Evolutionary conservation across 2,329 filamentous ascomycete species (phyloP).

Genomic region (Uncinocarpus reesii): DNA sequence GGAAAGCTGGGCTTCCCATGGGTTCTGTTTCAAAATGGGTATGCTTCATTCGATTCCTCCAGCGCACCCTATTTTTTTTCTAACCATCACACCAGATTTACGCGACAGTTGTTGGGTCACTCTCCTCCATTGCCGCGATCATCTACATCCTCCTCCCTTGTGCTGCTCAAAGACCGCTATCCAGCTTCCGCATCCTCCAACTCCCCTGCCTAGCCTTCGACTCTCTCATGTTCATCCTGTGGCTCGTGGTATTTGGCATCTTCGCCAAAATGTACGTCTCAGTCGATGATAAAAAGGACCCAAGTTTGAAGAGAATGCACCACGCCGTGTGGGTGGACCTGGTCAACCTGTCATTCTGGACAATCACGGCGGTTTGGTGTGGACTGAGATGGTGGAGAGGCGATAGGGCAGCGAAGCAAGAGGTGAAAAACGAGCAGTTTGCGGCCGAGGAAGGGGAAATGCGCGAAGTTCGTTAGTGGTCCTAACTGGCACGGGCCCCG

Average conservation of each 20-base stretch:
- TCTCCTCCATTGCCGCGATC: slow-evolving; percentile 55
- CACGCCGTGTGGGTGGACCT: slow-evolving; percentile 77
- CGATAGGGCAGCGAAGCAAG: slow-evolving; percentile 13
- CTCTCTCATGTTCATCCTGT: slow-evolving; percentile 61
- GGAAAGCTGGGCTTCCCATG: slow-evolving; percentile 40
- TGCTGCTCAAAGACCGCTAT: slow-evolving; percentile 27
- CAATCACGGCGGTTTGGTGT: slow-evolving; percentile 45
- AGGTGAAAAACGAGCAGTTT: slow-evolving; percentile 18
- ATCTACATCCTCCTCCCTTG: slow-evolving; percentile 57
- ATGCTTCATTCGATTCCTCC: slow-evolving; percentile 23
- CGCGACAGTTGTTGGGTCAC: slow-evolving; percentile 57
- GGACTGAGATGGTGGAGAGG: slow-evolving; percentile 30
- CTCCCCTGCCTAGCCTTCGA: slow-evolving; percentile 56
- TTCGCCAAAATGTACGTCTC: slow-evolving; percentile 75
- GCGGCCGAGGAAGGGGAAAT: slow-evolving; percentile 12
- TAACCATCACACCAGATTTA: slow-evolving; percentile 44
- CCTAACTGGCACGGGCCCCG: too few species aligned
- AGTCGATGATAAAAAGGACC: slow-evolving; percentile 29
- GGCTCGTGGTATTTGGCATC: slow-evolving; percentile 70
- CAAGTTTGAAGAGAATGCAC: slow-evolving; percentile 65
- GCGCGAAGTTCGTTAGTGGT: not conserved
- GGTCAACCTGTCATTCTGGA: slow-evolving; percentile 64
- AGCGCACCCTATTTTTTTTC: not conserved
- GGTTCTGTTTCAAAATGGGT: slow-evolving; percentile 58
- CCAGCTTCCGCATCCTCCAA: slow-evolving; percentile 20